A percentile compares a stretch with the other conserved stretches of the same genome.
Evolutionary conservation across 2,329 filamentous ascomycete species (phyloP).

Genomic region (Aspergillus brunneoviolaceus): DNA sequence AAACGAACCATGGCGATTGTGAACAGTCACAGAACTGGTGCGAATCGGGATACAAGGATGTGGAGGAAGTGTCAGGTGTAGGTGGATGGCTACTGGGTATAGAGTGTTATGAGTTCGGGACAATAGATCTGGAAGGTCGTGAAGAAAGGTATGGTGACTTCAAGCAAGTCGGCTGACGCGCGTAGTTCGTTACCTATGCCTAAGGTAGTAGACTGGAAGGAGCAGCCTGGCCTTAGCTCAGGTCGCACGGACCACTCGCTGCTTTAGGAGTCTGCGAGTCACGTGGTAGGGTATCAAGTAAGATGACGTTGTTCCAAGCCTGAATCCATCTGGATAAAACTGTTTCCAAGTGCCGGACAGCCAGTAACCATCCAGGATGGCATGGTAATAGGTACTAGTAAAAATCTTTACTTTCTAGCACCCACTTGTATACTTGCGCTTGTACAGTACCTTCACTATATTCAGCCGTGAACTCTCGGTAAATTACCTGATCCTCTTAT

Average conservation of each 20-base stretch:
- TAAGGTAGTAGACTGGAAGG: no score
- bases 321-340: no score
- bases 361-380: no score
- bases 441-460: not conserved
- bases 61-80: not conserved
- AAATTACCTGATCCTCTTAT: not conserved
- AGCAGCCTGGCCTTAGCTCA: not conserved
- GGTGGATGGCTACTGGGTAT: not conserved
- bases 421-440: no score
- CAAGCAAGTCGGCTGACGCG: not conserved
- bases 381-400: no score
- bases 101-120: not conserved
- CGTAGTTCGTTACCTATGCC: no score
- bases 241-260: not conserved
- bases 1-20: conserved; percentile 23
- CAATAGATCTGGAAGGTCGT: not conserved
- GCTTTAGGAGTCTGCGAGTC: not conserved
- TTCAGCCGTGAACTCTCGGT: not conserved
- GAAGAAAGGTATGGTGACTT: not conserved
- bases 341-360: no score
- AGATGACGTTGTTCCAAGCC: not conserved
- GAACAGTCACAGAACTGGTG: not conserved
- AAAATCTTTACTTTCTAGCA: no score
- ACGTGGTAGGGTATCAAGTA: not conserved
- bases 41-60: not conserved